Evolutionary conservation across 2,329 filamentous ascomycete genomes (phyloP).

Genomic region (Fusarium sp.): DNA sequence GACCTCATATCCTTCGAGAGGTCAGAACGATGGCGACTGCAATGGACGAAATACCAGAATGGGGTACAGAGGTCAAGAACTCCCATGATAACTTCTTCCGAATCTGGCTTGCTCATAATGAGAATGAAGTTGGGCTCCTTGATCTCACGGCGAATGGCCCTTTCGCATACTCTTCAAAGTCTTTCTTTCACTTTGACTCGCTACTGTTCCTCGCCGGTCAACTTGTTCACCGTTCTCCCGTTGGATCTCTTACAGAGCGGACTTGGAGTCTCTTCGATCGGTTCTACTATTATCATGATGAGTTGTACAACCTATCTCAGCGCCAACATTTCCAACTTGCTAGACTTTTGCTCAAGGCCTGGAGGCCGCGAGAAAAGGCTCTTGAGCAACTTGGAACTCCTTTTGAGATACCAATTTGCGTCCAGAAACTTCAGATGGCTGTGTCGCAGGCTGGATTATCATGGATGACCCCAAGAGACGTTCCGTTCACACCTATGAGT

Average conservation of each 20-base stretch:
- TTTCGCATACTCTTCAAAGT: not conserved
- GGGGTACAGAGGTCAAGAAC: slow-evolving; percentile 5
- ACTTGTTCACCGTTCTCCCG: not conserved
- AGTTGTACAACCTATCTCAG: slow-evolving; percentile 7
- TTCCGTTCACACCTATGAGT: not conserved
- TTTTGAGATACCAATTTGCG: not conserved
- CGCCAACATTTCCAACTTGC: not conserved
- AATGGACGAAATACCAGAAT: slow-evolving; percentile 9
- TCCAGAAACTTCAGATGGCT: not conserved
- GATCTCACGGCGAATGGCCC: not conserved
- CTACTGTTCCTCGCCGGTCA: slow-evolving; percentile 8
- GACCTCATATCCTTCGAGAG: not conserved
- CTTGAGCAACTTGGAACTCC: not conserved
- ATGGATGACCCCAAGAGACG: not conserved
- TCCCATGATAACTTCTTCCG: slow-evolving; percentile 13
- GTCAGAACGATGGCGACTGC: not conserved
- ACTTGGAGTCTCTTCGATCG: slow-evolving; percentile 7
- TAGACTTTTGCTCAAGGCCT: not conserved
- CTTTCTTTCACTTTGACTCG: slow-evolving; percentile 1
- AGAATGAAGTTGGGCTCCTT: not conserved
- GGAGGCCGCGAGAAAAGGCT: not conserved
- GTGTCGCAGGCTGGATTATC: not conserved
- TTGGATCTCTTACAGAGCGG: slow-evolving; percentile 1
- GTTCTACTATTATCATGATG: slow-evolving; percentile 4
- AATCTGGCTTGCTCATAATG: slow-evolving; percentile 14